Evolutionary conservation across 1,284 basidiomycete species (phyloP).

Genomic region (Ceratobasidium sp.): DNA sequence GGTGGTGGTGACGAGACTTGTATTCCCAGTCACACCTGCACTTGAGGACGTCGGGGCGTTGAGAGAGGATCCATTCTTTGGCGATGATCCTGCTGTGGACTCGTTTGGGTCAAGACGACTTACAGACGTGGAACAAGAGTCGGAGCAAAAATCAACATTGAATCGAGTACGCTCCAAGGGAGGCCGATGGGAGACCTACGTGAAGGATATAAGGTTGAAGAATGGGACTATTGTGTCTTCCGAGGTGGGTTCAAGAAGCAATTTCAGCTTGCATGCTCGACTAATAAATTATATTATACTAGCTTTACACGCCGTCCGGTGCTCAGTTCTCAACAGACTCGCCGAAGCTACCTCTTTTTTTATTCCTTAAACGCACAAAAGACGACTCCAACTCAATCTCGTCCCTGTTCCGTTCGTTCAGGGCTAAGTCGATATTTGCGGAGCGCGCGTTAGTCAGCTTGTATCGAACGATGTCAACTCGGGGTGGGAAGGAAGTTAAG

Average conservation of each 20-base stretch:
- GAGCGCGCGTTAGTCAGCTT: background rate
- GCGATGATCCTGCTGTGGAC: background rate
- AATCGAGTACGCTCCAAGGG: background rate
- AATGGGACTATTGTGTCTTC: background rate
- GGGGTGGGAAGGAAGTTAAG: constrained; percentile 8
- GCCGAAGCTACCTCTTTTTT: background rate
- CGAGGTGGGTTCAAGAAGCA: background rate
- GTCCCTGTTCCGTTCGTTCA: constrained; percentile 3
- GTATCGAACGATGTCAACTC: background rate
- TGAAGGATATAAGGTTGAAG: background rate
- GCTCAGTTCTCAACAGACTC: background rate
- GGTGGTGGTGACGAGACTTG: constrained; percentile 21
- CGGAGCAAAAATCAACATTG: background rate
- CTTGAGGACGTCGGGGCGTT: constrained; percentile 12
- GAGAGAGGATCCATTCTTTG: constrained; percentile 36
- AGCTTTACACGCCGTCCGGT: background rate
- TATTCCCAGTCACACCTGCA: constrained; percentile 30
- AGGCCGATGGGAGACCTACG: constrained; percentile 3
- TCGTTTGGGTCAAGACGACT: background rate
- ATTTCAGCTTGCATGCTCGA: background rate
- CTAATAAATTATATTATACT: background rate
- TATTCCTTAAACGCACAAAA: constrained; percentile 8
- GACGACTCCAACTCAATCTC: background rate
- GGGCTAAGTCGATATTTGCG: background rate
- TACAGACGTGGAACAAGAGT: constrained; percentile 5